Evolutionary conservation across 179 eudicot genomes (phyloP), one percentile per base, ranked within the genome.

Genomic region (Corrigiola litoralis): DNA sequence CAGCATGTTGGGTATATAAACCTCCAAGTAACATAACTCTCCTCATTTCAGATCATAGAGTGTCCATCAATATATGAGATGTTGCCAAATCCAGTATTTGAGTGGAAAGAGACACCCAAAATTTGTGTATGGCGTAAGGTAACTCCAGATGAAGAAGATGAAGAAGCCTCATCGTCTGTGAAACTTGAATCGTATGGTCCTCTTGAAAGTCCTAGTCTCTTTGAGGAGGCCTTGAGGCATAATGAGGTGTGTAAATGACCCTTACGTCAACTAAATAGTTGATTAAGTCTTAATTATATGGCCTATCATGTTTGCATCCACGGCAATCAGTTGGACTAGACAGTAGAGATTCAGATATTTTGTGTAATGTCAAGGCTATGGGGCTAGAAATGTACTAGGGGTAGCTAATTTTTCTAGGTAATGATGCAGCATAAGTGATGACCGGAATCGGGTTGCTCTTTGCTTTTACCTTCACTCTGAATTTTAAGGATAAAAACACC

Each of bases 51-150:
- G 97, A 65, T 94, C 72, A 75, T 88, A 42, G 99, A 94, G 77
- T 94, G 99, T 65, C 99, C 99, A 51, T 85, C 97, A 66, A 68
- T 94, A 13, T 94, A 94, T 58, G 99, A 94, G 80, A 86, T 90
- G 99, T 59, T 94, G 79, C 84, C 96, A 55, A 94, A 94, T 81
- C 86, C 91, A 1, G 82, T 58, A 40, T 90, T 86, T 73, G 75
- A 77, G 59, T 94, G 97, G 97, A 76, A 88, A 72, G 78, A 84
- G 61, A 73, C 75, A 59, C 97, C 99, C 27, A 64, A 81, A 71
- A 85, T 94, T 70, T 71, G 63, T 68, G 87, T 94, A 23, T 94
- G 97, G 99, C 81, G 74, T 52, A 84, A 82, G 56, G 68, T 61
- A 58, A 52, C 84, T 1, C 56, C 77, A 24, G 79, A 83, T 56